Base-by-base conservation (phyloP, 352 stramenopile species). In the Phytophthora rubi region DNA sequence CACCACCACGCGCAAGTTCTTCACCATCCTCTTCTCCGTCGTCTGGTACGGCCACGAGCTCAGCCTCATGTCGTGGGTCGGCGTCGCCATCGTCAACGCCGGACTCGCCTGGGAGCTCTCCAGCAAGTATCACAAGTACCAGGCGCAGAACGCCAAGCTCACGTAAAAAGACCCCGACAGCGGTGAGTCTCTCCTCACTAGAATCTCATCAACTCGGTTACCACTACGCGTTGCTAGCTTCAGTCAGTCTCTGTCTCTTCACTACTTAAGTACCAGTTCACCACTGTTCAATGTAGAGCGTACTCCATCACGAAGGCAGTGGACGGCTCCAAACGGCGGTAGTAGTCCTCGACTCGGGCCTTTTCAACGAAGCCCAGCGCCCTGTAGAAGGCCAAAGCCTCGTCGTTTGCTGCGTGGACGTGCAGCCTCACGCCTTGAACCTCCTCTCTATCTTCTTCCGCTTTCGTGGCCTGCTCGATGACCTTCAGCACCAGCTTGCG, bases 1-100 rank as follows among this genome's bases (percentile, higher is more conserved):
- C 68, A 99, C 98, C 33, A 99, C 98, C 1, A 99, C 98, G 62
- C 89, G 98, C 77, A 99, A 99, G 85, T 99, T 99, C 79, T 99
- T 99, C 75, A 99, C 95, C 9, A 98, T 99, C 47, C 80, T 99
- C 26, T 94, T 99, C 71, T 99, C 94, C 21, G 97, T 99, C 15
- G 75, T 99, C 18, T 94, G 97, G 77, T 99, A 98, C 75, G 97
- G 96, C 23, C 96, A 99, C 86, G 65, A 90, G 35, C 90, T 99
- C 52, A 94, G 81, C 66, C 62, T 73, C 61, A 90, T 96, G 82
- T 97, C 97, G 74, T 99, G 96, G 96, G 68, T 89, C 28, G 88
- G 92, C 21, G 90, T 98, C 33, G 80, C 75, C 7, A 82, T 98
- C 61, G 96, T 99, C 30, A 98, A 98, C 81, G 65, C 86, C 53